Base-by-base conservation (phyloP, 2,329 filamentous ascomycete genomes). In the Aspergillus fumigatiaffinis region DNA sequence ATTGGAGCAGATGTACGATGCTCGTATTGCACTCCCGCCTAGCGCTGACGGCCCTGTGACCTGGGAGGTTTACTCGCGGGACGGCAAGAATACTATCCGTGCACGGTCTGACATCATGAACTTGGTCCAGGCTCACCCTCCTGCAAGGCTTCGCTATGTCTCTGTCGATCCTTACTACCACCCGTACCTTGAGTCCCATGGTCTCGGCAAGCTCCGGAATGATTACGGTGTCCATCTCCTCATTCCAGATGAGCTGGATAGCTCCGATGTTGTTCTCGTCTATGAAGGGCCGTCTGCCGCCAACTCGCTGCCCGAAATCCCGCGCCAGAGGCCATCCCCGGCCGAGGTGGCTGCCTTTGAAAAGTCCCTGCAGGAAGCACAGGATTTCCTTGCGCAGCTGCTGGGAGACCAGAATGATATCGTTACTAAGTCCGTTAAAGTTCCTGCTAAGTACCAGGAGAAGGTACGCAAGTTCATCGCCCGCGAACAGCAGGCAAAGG, bases 21-120 rank as follows among this genome's bases (percentile, higher is more conserved):
- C 92, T n/a, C 90, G 91, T 72, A 95, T 97, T 71, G 90, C 93
- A 66, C 87, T 92, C 1, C 90, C 91, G 0, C 83, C 84, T 3
- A 80, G 84, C 51, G 63, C 63, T 12, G 86, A 90, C 48, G 87
- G 87, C 38, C 86, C 86, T 10, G 84, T 89, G 48, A 87, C 87
- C 0, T 96, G 92, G 91, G 88, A 96, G 72, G 84, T 97, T 54
- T 96, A 92, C 75, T 90, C 91, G 6, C 84, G 89, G 41, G 90
- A 96, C 67, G 87, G 88, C 63, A 95, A 94, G 80, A 95, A 92
- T 70, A 78, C 77, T 7, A 77, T 80, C 46, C 77, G 76, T 53
- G 79, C 79, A 38, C 74, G 77, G 25, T 79, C 77, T 41, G 79
- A 81, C 62, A 79, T 81, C 54, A 73, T 77, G 67, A 79, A 77